Base-by-base conservation (phyloP, 108 stramenopile species). In the Parietichytrium sp. region DNA sequence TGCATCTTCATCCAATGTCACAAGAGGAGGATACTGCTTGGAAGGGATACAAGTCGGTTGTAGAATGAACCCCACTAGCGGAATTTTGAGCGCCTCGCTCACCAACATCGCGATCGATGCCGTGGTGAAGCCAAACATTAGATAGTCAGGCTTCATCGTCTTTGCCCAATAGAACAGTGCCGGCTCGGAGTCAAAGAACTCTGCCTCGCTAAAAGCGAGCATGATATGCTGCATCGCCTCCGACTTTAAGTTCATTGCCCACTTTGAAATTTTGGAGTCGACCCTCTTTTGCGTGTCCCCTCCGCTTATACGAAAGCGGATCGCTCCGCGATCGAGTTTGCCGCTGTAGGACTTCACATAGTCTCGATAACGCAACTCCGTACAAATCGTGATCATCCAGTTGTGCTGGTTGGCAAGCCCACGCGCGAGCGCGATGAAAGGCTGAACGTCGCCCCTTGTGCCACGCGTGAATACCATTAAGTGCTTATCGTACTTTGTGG, bases 381-480 rank as follows among this genome's bases (percentile, higher is more conserved):
- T 72, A 42, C 61, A 72, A 27, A 72, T 27, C 38, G 61, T 72
- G 33, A 72, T 42, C 23, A 16, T 33, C 61, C 61, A 72, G 61
- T 72, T 72, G 33, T 33, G 45, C 23, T 72, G 36, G 61, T 72
- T 72, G 42, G 61, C 61, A 8, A 72, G 42, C 8, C 38, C 61
- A 25, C 61, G 25, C 33, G 61, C 82, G 4, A 82, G 51, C 6
- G 79, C 49, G 16, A 82, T 26, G 50, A 79, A 82, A 0, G 82
- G 82, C 78, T 82, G 61, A 26, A 82, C 61, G 33, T 82, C 82
- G 27, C 82, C 82, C 3, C 82, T 48, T 7, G 82, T 82, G 3
- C 82, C 82, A 3, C 81, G 25, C 13, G 82, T 80, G 23, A 77
- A 8, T 54, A 42, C 25, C 36, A 82, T 18, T 31, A 82, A 2